Percentiles rank a stretch among this genome's conserved stretches.
These are phyloP conservation scores for Penicillium sp. DNA, from an alignment of 2,329 filamentous ascomycete genomes.

Conservation along the genomic window DNA sequence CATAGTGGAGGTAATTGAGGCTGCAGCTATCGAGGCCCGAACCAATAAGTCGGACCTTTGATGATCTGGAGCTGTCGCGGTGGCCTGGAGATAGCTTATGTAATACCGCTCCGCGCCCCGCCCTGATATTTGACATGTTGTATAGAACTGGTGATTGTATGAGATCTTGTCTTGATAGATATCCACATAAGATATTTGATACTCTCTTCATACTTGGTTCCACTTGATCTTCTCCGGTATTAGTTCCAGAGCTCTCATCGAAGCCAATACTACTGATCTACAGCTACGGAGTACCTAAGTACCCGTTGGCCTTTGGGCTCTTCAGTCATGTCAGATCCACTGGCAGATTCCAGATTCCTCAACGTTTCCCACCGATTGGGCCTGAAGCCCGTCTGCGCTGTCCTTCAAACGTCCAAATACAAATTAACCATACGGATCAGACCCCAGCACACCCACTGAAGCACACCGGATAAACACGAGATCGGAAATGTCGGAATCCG, in stretches of 20 bases:
- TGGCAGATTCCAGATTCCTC: background rate
- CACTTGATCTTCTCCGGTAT: background rate
- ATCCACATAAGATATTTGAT: background rate
- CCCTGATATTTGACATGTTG: background rate
- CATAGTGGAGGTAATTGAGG: conserved; percentile 53
- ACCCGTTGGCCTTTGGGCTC: background rate
- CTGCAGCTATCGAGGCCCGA: conserved; percentile 2
- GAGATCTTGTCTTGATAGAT: background rate
- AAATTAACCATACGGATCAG: background rate
- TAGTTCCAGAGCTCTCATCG: background rate
- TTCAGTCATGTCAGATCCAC: conserved; percentile 2
- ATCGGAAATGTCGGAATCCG: conserved; percentile 10
- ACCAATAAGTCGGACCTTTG: conserved; percentile 12
- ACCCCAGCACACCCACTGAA: background rate
- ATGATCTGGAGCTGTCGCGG: conserved; percentile 19
- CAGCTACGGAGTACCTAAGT: background rate
- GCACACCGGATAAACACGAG: background rate
- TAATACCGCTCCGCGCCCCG: conserved; percentile 2
- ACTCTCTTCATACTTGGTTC: background rate
- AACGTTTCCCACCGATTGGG: conserved; percentile 1
- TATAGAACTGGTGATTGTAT: background rate
- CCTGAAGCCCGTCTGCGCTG: background rate
- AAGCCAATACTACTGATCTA: background rate
- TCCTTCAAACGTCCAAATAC: background rate
- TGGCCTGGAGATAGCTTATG: conserved; percentile 15